Evolutionary conservation across 176 grass and related monocot species (phyloP), one percentile per base, ranked within the genome.

Genomic region (Lolium multiflorum): DNA sequence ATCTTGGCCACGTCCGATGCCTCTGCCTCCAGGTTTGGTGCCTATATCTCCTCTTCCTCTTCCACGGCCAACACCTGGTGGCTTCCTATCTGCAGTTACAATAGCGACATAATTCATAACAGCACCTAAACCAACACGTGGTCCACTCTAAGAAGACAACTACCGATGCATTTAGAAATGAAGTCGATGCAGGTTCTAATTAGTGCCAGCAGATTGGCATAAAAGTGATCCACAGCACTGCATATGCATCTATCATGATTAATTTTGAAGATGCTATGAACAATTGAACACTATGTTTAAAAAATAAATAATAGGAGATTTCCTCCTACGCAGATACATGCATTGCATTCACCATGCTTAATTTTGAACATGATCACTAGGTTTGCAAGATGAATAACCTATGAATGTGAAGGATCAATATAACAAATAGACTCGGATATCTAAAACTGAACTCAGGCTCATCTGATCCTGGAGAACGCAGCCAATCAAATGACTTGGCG

Each of bases 1-100:
- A 81, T 98, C 96, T 87, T 94, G 96, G 61, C 96, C 88, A 6
- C 92, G 91, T 0, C 96, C 96, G 0, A 98, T 96, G 8, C 93
- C 90, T 63, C 92, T 92, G 81, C 88, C 94, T 51, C 85, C 78
- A 61, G 90, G 88, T 43, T 94, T 93, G 43, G 85, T 3, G 7
- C 88, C 93, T 9, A 89, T 83, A 37, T 91, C 91, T 54, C 89
- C 94, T 88, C 96, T 95, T 67, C 96, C 96, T 85, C 96, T 94
- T 87, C 96, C 96, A 0, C 93, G 93, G 43, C 96, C 96, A 72
- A 98, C 96, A 82, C 96, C 96, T 0, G 96, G 96, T 59, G 96
- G 96, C 74, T 86, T 98, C 92, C 96, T 92, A 87, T 98, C 96
- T 98, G 92, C 82, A 90, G n/a, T 81, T 58, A 71, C 56, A 82